A percentile compares a stretch with the other conserved stretches of the same genome.
These are phyloP conservation scores for Sherardia arvensis DNA, from an alignment of 257 asterid genomes.

Conservation along the genomic window DNA sequence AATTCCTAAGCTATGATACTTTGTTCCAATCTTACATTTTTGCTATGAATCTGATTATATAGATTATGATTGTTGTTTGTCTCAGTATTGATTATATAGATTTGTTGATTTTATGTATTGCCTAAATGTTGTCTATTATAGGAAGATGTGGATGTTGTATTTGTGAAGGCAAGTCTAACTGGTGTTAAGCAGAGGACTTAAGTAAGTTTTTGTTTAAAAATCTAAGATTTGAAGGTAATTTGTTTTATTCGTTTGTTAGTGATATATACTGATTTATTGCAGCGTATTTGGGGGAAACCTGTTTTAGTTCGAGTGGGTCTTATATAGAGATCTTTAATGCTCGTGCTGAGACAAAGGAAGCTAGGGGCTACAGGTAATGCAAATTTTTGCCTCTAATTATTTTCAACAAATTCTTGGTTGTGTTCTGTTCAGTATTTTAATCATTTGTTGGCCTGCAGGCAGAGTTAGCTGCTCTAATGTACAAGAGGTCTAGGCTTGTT, in stretches of 20 bases:
- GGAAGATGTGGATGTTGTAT: slow-evolving; percentile 79
- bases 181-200: slow-evolving; percentile 87
- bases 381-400: too few relatives aligned
- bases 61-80: slow-evolving; percentile 1
- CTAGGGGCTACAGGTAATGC: too few relatives aligned
- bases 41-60: too few relatives aligned
- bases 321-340: too few relatives aligned
- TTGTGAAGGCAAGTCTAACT: slow-evolving; percentile 76
- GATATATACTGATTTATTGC: slow-evolving; percentile 10
- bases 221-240: background rate
- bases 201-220: slow-evolving; percentile 29
- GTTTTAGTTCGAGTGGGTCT: slow-evolving; percentile 93
- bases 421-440: too few relatives aligned
- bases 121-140: slow-evolving; percentile 2
- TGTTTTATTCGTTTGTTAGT: background rate
- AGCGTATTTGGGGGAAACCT: slow-evolving; percentile 81
- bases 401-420: too few relatives aligned
- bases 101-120: background rate
- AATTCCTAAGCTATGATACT: too few relatives aligned
- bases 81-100: background rate
- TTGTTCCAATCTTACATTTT: too few relatives aligned
- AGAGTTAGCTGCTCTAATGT: too few relatives aligned
- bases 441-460: too few relatives aligned
- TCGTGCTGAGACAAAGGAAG: too few relatives aligned
- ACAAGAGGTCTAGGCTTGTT: too few relatives aligned